Evolutionary conservation across 1,284 basidiomycete species (phyloP).

Genomic region (Cerioporus squamosus): DNA sequence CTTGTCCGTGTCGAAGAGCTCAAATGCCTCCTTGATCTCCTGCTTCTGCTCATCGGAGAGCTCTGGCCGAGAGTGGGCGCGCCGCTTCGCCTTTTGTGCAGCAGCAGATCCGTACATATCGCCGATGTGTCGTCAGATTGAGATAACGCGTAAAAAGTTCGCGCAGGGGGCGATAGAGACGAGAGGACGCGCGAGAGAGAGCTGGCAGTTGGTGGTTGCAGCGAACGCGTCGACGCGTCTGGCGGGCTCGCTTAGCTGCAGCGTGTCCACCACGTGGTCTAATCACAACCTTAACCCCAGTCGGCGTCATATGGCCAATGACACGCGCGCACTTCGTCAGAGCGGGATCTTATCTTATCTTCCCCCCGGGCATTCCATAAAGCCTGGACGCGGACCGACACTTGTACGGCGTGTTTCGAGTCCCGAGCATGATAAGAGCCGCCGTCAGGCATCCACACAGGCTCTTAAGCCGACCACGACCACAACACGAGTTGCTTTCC

Average conservation of each 20-base stretch:
- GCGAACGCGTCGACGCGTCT: conserved; percentile 26
- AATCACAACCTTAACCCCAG: not conserved
- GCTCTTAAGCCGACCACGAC: not conserved
- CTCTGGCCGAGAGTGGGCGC: conserved; percentile 74
- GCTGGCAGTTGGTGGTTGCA: not conserved
- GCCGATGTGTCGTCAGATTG: not conserved
- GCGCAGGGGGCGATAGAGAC: not conserved
- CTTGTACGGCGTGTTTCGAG: not conserved
- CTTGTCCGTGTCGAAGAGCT: conserved; percentile 99
- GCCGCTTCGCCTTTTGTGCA: conserved; percentile 73
- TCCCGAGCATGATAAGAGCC: conserved; percentile 2
- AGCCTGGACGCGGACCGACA: not conserved
- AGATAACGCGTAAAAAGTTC: conserved; percentile 9
- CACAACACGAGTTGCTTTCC: not conserved
- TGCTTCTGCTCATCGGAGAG: conserved; percentile 95
- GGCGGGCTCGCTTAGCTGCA: conserved; percentile 8
- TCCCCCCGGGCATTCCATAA: conserved; percentile 4
- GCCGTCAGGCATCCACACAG: not conserved
- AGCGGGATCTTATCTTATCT: conserved; percentile 9
- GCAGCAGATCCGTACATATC: conserved; percentile 73
- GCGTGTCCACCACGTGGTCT: conserved; percentile 14
- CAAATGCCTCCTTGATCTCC: conserved; percentile 99
- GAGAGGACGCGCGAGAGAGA: not conserved
- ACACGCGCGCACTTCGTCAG: not conserved
- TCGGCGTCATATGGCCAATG: conserved; percentile 2